Percentiles rank a stretch among this genome's conserved stretches.
These are phyloP conservation scores for Dorcoceras hygrometricum DNA, from an alignment of 257 asterid species.

Conservation along the genomic window DNA sequence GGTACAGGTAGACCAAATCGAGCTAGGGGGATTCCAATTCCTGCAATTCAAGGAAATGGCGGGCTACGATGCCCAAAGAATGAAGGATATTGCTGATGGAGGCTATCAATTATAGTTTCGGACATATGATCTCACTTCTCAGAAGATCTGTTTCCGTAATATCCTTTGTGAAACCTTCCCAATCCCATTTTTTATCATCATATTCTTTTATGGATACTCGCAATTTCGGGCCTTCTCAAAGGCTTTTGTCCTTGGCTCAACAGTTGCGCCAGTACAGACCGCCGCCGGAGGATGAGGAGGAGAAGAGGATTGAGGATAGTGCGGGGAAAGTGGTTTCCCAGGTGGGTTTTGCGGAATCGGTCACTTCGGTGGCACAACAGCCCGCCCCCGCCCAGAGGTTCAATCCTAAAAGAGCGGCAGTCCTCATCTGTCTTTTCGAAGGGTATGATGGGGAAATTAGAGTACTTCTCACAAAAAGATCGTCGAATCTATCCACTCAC, in stretches of 20 bases:
- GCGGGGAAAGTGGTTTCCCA: constrained; percentile 78
- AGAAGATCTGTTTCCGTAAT: constrained; percentile 38
- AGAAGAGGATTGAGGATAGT: constrained; percentile 54
- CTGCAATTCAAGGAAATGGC: not conserved
- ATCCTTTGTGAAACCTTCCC: constrained; percentile 25
- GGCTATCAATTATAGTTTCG: constrained; percentile 1
- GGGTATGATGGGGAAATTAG: constrained; percentile 73
- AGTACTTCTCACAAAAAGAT: constrained; percentile 88
- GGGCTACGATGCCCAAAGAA: not conserved
- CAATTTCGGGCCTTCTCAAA: constrained; percentile 34
- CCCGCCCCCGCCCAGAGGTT: constrained; percentile 44
- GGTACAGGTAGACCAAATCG: not conserved
- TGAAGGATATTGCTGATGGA: not conserved
- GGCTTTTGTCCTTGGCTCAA: constrained; percentile 57
- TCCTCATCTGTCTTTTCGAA: constrained; percentile 81
- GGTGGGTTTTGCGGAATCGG: constrained; percentile 83
- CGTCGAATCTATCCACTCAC: constrained; percentile 81
- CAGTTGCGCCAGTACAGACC: constrained; percentile 77
- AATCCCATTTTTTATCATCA: constrained; percentile 22
- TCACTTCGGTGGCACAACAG: constrained; percentile 44
- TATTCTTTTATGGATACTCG: constrained; percentile 47
- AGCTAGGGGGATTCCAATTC: too few relatives aligned
- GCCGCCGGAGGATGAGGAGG: constrained; percentile 47
- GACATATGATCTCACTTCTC: constrained; percentile 46
- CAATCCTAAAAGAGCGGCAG: constrained; percentile 88